Evolutionary conservation across 139 green algal genomes (phyloP).

Genomic region (Bryopsis sp.): DNA sequence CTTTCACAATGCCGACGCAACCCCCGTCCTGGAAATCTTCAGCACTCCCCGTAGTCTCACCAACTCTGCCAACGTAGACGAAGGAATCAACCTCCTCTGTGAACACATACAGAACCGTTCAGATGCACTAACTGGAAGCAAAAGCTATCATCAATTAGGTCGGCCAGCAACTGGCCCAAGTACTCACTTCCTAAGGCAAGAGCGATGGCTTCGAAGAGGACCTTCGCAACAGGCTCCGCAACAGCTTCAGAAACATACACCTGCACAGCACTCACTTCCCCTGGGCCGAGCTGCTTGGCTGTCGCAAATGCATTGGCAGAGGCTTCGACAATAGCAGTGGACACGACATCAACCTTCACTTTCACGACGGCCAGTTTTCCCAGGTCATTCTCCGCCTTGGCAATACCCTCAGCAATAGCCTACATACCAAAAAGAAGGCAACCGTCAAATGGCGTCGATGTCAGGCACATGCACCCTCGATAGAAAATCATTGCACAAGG

Average conservation of each 20-base stretch:
- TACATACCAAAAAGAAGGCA: background rate
- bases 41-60: too few relatives aligned
- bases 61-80: too few relatives aligned
- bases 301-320: background rate
- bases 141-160: too few relatives aligned
- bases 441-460: background rate
- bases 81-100: too few relatives aligned
- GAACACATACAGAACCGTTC: too few relatives aligned
- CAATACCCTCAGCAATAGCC: conserved; percentile 7
- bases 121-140: too few relatives aligned
- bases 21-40: too few relatives aligned
- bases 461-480: background rate
- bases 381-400: background rate
- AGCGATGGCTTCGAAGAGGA: conserved; percentile 10
- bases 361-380: background rate
- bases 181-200: background rate
- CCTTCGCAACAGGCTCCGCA: background rate
- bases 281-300: background rate
- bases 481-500: too few relatives aligned
- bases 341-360: conserved; percentile 4
- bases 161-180: too few relatives aligned
- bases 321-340: conserved; percentile 5
- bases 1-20: too few relatives aligned
- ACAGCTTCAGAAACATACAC: background rate
- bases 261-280: background rate